Evolutionary conservation across 352 stramenopile species (phyloP), one percentile per base, ranked within the genome.

Genomic region (Pythium sukuiense): DNA sequence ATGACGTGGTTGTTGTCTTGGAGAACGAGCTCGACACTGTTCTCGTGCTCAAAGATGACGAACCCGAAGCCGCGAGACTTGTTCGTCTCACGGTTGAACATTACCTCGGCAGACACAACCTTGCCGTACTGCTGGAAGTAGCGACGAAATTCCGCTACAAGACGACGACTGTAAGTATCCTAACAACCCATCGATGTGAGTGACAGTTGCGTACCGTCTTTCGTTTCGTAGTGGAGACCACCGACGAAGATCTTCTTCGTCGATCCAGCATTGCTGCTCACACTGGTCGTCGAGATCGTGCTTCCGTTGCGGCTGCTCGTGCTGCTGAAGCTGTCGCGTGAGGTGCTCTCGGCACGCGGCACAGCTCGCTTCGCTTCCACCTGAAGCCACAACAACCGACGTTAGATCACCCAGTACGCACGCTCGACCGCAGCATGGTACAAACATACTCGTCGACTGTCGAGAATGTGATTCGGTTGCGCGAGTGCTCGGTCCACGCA

Each of bases 11-110:
- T 91, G 59, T 84, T 85, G 43, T 94, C 87, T 60, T 95, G 79
- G 41, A 97, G 74, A 26, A 97, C 91, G 24, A 88, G 59, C 57
- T 97, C 88, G 26, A 97, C 92, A 58, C 83, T 96, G 52, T 74
- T 72, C 61, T 97, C 89, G 24, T 65, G 89, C 67, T 98, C 92
- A 64, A 98, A 98, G 61, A 98, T 93, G 49, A 98, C 92, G 76
- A 98, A 98, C 6, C 92, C 92, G 79, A 98, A 98, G 62, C 92
- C 92, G 50, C 92, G 76, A 27, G 88, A 97, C 66, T 98, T 98
- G 85, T 98, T 96, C 24, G 92, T 98, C 68, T 98, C 92, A 39
- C 92, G 84, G 62, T 98, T 98, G 76, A 98, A 98, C 92, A 98
- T 98, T 32, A 98, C 92, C 73, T 98, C 92, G 39, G 89, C 90